Evolutionary conservation across 805 yeast species (phyloP).

Genomic region (Kodamaea laetipori): DNA sequence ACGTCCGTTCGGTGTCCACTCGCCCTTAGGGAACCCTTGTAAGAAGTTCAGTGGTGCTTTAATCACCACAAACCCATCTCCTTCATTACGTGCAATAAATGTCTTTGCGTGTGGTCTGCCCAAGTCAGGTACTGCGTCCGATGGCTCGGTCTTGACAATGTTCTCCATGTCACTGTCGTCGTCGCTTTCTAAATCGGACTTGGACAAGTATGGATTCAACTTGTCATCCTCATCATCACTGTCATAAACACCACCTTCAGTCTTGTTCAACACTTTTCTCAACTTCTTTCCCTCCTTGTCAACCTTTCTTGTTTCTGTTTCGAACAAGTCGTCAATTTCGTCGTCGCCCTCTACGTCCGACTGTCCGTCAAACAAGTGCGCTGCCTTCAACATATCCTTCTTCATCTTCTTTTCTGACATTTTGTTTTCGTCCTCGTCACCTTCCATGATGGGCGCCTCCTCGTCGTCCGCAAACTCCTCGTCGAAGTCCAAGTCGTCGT

Average conservation of each 20-base stretch:
- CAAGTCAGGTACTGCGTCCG: constrained; percentile 21
- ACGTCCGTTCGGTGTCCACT: constrained; percentile 74
- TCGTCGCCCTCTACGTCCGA: constrained; percentile 59
- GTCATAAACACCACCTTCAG: constrained; percentile 89
- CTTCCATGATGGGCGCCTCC: constrained; percentile 97
- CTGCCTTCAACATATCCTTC: constrained; percentile 81
- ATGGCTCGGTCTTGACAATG: constrained; percentile 36
- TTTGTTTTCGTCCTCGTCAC: constrained; percentile 92
- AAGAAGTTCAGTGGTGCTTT: constrained; percentile 65
- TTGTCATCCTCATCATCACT: constrained; percentile 69
- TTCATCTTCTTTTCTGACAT: constrained; percentile 83
- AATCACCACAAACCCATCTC: constrained; percentile 53
- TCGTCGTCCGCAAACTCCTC: constrained; percentile 99
- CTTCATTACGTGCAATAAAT: constrained; percentile 28
- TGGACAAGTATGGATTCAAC: constrained; percentile 72
- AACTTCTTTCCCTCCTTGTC: constrained; percentile 90
- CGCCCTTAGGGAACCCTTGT: constrained; percentile 71
- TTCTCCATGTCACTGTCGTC: constrained; percentile 52
- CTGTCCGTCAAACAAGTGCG: constrained; percentile 63
- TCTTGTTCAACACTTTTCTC: constrained; percentile 77
- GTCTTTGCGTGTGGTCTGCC: constrained; percentile 4
- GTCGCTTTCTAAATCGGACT: constrained; percentile 60
- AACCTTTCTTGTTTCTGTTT: constrained; percentile 63
- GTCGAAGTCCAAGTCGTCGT: constrained; percentile 90
- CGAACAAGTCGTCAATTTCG: constrained; percentile 71